Conservation (phyloP, 495 filamentous ascomycete species). For the Gamarada debralockiae region DNA sequence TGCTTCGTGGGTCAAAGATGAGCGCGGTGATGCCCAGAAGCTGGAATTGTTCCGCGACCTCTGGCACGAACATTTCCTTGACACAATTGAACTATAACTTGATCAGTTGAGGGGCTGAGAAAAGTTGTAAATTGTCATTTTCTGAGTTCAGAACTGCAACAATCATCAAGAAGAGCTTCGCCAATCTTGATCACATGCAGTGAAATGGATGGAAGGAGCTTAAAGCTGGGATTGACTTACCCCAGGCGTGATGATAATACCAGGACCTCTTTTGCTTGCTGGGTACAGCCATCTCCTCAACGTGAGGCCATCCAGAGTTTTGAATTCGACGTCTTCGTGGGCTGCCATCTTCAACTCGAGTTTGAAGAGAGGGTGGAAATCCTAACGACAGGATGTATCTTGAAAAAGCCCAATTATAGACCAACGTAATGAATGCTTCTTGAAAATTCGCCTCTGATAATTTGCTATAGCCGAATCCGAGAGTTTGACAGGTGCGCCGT, state of each 20-base stretch:
- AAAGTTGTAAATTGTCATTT: no score
- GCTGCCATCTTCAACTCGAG: neutral
- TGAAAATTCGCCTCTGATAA: no score
- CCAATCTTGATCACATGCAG: no score
- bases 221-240: conserved; percentile 5
- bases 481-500: no score
- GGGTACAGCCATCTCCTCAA: conserved; percentile 30
- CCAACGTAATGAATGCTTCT: no score
- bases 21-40: conserved; percentile 32
- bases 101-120: neutral
- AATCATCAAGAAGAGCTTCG: no score
- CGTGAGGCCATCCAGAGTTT: conserved; percentile 26
- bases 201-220: no score
- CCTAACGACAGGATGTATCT: no score
- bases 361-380: no score
- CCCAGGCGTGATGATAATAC: conserved; percentile 22
- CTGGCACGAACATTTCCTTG: conserved; percentile 36
- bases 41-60: conserved; percentile 36
- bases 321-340: conserved; percentile 25
- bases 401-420: no score
- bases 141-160: no score
- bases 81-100: conserved; percentile 38
- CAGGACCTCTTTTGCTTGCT: conserved; percentile 19
- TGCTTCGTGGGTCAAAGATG: conserved; percentile 37
- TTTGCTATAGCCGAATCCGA: no score